phyloP scores from a whole-genome alignment of 164 flowering plant species.

The Berberis vulgaris region DNA sequence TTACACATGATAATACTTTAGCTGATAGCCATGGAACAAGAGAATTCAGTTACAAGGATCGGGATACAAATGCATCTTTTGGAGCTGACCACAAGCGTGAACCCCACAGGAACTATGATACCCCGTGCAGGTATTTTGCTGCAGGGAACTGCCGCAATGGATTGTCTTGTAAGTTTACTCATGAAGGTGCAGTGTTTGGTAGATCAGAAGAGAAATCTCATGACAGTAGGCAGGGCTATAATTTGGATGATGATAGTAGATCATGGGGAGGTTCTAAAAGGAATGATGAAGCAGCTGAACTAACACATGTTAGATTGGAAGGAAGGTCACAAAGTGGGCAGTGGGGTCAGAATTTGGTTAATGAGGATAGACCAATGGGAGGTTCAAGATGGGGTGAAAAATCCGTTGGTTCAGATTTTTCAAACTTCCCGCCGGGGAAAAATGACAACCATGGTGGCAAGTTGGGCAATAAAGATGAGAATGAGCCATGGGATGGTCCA shows the following conservation, averaged over 20 bases:
- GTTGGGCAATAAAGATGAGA: slow-evolving; percentile 1
- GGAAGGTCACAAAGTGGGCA: slow-evolving; percentile 15
- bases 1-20: slow-evolving; percentile 33
- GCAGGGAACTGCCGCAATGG: slow-evolving; percentile 62
- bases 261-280: slow-evolving; percentile 7
- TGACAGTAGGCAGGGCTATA: slow-evolving; percentile 17
- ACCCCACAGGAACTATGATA: slow-evolving; percentile 16
- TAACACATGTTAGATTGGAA: not conserved
- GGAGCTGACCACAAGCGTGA: slow-evolving; percentile 33
- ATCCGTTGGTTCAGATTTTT: slow-evolving; percentile 7
- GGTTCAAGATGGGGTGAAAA: slow-evolving; percentile 9
- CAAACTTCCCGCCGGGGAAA: not conserved
- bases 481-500: slow-evolving; percentile 2
- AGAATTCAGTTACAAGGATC: slow-evolving; percentile 25
- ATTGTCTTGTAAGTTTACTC: slow-evolving; percentile 58
- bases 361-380: slow-evolving; percentile 9
- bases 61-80: slow-evolving; percentile 21
- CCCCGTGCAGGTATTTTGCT: slow-evolving; percentile 59
- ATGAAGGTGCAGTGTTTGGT: slow-evolving; percentile 22
- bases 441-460: slow-evolving; percentile 9
- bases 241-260: slow-evolving; percentile 11
- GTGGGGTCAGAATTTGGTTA: slow-evolving; percentile 15
- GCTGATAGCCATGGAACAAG: slow-evolving; percentile 23
- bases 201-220: slow-evolving; percentile 26
- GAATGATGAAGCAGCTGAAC: slow-evolving; percentile 4